These are phyloP conservation scores for Nicotiana attenuata DNA, from an alignment of 257 asterid genomes.

Conservation along the genomic window DNA sequence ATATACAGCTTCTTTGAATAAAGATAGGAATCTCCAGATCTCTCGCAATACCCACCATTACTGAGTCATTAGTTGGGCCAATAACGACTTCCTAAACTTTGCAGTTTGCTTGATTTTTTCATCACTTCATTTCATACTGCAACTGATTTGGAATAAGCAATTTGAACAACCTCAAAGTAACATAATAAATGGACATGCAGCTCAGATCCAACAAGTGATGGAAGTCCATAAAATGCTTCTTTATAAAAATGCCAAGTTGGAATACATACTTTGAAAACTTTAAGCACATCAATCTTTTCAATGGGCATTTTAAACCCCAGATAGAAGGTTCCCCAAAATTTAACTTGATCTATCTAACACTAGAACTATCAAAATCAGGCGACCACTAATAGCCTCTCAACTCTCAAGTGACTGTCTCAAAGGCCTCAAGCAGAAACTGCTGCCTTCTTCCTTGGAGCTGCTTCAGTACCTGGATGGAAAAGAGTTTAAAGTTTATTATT, in stretches of 20 bases:
- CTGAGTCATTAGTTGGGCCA: too few species aligned
- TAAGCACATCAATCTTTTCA: not conserved
- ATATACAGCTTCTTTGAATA: too few species aligned
- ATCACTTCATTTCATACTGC: not conserved
- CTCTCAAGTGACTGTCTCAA: slow-evolving; percentile 1
- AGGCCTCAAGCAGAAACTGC: slow-evolving; percentile 43
- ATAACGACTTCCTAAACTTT: too few species aligned
- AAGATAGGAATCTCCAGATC: too few species aligned
- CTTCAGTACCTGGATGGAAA: slow-evolving; percentile 43
- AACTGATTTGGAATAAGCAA: not conserved
- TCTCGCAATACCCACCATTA: too few species aligned
- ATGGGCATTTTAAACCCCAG: not conserved
- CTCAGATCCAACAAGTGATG: not conserved
- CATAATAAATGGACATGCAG: not conserved
- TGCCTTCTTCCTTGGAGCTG: slow-evolving; percentile 79
- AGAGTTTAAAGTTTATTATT: not conserved
- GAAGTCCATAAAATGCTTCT: not conserved
- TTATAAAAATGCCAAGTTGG: not conserved
- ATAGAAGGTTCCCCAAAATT: slow-evolving; percentile 13
- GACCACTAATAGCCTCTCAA: slow-evolving; percentile 13
- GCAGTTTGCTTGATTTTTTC: too few species aligned
- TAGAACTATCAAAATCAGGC: slow-evolving; percentile 14
- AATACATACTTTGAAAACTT: not conserved
- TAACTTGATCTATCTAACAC: slow-evolving; percentile 7
- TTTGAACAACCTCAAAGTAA: not conserved